Base-by-base conservation (phyloP, 139 green algal genomes). In the Pleodorina starrii region DNA sequence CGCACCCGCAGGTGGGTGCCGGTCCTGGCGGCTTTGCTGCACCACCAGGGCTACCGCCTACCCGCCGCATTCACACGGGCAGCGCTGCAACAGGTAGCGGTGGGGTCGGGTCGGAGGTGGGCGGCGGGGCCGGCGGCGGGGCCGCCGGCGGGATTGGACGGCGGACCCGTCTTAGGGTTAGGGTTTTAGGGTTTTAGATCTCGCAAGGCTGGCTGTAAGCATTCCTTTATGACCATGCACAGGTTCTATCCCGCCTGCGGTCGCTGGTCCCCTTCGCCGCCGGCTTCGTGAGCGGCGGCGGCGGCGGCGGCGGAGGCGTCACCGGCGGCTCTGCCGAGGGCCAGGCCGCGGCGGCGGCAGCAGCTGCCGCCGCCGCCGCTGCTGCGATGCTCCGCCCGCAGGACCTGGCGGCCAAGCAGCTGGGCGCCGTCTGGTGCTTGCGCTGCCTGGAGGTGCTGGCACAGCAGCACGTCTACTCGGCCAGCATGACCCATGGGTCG, bases 391-490 rank as follows among this genome's bases (percentile, higher is more conserved):
- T 66, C 21, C 21, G 42, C 3, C 44, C 82, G 0, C 14, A 40
- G 66, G 82, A 44, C 19, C 40, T 59, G 29, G 82, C 60, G 44
- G 43, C 66, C 6, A 57, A 42, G 23, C 82, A 88, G 46, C 17
- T 38, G 17, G 82, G 25, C 0, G n/a, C 44, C 0, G 19, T 46
- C 38, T 88, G 82, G 82, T 32, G 21, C 10, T 63, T 88, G 29
- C 63, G 82, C 25, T 51, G 63, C 32, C 1, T 88, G 32, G 82
- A 88, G 82, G 46, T 69, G 19, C 29, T 57, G 66, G 82, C 82
- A 32, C 82, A 88, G 63, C 82, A 88, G 82, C 32, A 79, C 32
- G 82, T 88, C 43, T 88, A 88, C 44, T n/a, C 17, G 2, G 82
- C 82, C 60, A 87, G 81, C 17, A 10, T 35, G 60, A 84, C 76